Percentiles rank a stretch among this genome's conserved stretches.
Conservation (phyloP, 2,329 filamentous ascomycete species). For the Aureobasidium sp. region DNA sequence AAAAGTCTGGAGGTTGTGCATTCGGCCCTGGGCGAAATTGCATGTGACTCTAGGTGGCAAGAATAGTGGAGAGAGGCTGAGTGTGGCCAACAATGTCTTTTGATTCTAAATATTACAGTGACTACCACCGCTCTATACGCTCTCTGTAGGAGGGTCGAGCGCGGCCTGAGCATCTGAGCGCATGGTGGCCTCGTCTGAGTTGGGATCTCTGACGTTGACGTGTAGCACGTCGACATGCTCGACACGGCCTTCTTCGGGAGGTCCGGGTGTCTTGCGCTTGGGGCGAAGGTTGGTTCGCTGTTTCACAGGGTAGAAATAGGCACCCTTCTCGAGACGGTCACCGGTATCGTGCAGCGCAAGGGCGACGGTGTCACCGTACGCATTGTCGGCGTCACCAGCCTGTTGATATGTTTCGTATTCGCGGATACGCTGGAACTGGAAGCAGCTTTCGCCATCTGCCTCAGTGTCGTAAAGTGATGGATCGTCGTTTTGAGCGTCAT, state of each 20-base stretch:
- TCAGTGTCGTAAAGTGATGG: slow-evolving; percentile 44
- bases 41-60: not conserved
- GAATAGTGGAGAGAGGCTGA: not conserved
- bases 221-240: slow-evolving; percentile 49
- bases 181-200: slow-evolving; percentile 43
- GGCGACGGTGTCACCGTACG: slow-evolving; percentile 50
- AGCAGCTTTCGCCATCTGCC: slow-evolving; percentile 32
- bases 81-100: not conserved
- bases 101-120: not conserved
- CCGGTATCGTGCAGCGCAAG: slow-evolving; percentile 50
- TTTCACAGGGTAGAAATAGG: slow-evolving; percentile 57
- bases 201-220: slow-evolving; percentile 44
- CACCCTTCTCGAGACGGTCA: slow-evolving; percentile 43
- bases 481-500: slow-evolving; percentile 48
- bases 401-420: slow-evolving; percentile 56
- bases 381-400: slow-evolving; percentile 43
- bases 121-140: not conserved
- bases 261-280: slow-evolving; percentile 38
- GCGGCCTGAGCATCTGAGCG: slow-evolving; percentile 28
- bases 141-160: slow-evolving; percentile 15
- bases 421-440: slow-evolving; percentile 51
- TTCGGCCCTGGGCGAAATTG: not conserved
- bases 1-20: too few species aligned
- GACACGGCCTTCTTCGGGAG: slow-evolving; percentile 31
- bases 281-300: slow-evolving; percentile 48